phyloP scores from a whole-genome alignment of 179 eudicot species.

The Corrigiola litoralis region DNA sequence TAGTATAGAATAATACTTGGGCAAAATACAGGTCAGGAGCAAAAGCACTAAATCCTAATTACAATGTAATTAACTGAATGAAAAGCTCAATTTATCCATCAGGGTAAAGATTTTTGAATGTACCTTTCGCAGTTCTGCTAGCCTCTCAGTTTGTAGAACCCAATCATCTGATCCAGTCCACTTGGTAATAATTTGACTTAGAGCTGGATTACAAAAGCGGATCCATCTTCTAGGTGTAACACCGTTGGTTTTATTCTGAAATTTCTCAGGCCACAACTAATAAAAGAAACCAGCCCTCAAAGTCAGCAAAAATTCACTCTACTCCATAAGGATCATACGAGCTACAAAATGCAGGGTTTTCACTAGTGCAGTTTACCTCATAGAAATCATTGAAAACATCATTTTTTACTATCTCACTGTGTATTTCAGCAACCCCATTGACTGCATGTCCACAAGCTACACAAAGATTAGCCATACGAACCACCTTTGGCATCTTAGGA shows the following conservation, averaged over 20 bases:
- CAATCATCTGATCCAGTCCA: slow-evolving; percentile 88
- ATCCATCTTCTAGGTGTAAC: slow-evolving; percentile 97
- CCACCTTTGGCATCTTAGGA: slow-evolving; percentile 61
- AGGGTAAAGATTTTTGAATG: not conserved
- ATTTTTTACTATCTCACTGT: slow-evolving; percentile 81
- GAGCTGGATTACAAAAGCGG: slow-evolving; percentile 75
- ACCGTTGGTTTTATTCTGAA: slow-evolving; percentile 95
- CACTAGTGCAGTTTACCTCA: slow-evolving; percentile 37
- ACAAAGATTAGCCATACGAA: slow-evolving; percentile 93
- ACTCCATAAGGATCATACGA: not conserved
- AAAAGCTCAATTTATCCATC: slow-evolving; percentile 1
- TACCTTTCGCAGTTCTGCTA: slow-evolving; percentile 73
- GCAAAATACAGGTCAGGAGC: not conserved
- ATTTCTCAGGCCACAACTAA: slow-evolving; percentile 93
- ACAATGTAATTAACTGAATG: not conserved
- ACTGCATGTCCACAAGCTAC: slow-evolving; percentile 93
- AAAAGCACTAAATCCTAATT: not conserved
- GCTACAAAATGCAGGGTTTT: not conserved
- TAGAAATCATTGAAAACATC: slow-evolving; percentile 88
- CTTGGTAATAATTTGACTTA: slow-evolving; percentile 68
- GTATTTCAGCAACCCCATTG: slow-evolving; percentile 93
- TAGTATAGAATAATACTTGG: not conserved
- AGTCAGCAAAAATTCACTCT: not conserved
- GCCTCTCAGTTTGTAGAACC: slow-evolving; percentile 74
- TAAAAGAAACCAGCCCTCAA: slow-evolving; percentile 7